phyloP scores from a whole-genome alignment of 2,329 filamentous ascomycete genomes.

The Dryadomyces quercivorus region DNA sequence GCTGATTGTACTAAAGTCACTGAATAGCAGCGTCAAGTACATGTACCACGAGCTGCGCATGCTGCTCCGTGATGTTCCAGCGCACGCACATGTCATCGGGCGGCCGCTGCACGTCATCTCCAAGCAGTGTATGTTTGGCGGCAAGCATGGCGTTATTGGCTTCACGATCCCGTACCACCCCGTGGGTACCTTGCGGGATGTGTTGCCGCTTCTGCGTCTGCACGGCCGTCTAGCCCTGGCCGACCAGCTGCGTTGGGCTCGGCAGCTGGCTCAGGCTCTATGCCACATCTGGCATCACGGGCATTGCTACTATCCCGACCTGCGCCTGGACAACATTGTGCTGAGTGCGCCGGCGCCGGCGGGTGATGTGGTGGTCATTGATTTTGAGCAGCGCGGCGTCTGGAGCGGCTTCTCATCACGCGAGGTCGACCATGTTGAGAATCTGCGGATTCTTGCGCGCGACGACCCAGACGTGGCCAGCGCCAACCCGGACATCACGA shows the following conservation, averaged over 20 bases:
- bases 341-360: conserved; percentile 24
- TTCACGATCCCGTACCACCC: conserved; percentile 43
- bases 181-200: conserved; percentile 42
- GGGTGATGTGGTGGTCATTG: conserved; percentile 40
- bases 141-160: conserved; percentile 41
- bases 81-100: conserved; percentile 40
- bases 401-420: conserved; percentile 51
- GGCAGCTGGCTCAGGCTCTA: conserved; percentile 38
- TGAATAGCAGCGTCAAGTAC: conserved; percentile 45
- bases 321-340: conserved; percentile 48
- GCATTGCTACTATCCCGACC: conserved; percentile 42
- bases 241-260: conserved; percentile 40
- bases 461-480: conserved; percentile 24
- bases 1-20: conserved; percentile 43
- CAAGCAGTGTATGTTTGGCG: conserved; percentile 43
- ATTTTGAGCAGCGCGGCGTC: conserved; percentile 51
- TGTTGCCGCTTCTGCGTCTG: conserved; percentile 37
- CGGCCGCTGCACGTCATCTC: conserved; percentile 41
- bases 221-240: conserved; percentile 28
- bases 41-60: conserved; percentile 49
- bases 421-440: conserved; percentile 48
- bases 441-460: conserved; percentile 39
- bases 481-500: conserved; percentile 15
- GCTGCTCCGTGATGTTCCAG: conserved; percentile 33
- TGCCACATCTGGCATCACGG: conserved; percentile 34